These are phyloP conservation scores for Aureobasidium subglaciale DNA, from an alignment of 2,329 filamentous ascomycete species.

Conservation along the genomic window DNA sequence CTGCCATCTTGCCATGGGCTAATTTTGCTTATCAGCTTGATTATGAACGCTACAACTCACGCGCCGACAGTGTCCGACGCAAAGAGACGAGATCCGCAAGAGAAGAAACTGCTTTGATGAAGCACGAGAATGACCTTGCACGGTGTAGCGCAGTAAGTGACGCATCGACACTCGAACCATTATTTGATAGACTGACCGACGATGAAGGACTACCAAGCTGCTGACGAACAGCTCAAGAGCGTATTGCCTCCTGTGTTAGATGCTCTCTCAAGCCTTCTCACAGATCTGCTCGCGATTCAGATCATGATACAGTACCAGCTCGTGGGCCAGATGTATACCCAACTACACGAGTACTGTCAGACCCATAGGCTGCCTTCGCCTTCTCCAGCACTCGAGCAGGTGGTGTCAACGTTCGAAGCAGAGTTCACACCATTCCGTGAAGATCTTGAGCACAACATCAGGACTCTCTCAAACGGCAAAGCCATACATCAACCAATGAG, in stretches of 20 bases:
- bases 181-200: conserved; percentile 8
- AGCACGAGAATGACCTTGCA: conserved; percentile 63
- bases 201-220: conserved; percentile 57
- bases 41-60: conserved; percentile 69
- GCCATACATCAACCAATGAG: conserved; percentile 52
- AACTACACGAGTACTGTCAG: conserved; percentile 65
- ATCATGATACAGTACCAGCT: conserved; percentile 72
- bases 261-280: conserved; percentile 66
- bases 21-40: conserved; percentile 54
- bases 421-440: conserved; percentile 57
- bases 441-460: conserved; percentile 57
- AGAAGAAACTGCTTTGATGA: conserved; percentile 63
- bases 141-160: conserved; percentile 54
- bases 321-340: conserved; percentile 71
- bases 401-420: conserved; percentile 59
- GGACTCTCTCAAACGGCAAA: conserved; percentile 60
- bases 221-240: conserved; percentile 66
- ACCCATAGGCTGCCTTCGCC: conserved; percentile 63
- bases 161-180: neutral
- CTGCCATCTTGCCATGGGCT: conserved; percentile 26
- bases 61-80: conserved; percentile 60
- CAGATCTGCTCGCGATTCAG: conserved; percentile 61
- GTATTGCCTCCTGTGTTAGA: conserved; percentile 65
- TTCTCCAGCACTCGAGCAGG: conserved; percentile 63
- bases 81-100: conserved; percentile 65